These are phyloP conservation scores for Phialocephala sp. DNA, from an alignment of 2,329 filamentous ascomycete species.

Conservation along the genomic window DNA sequence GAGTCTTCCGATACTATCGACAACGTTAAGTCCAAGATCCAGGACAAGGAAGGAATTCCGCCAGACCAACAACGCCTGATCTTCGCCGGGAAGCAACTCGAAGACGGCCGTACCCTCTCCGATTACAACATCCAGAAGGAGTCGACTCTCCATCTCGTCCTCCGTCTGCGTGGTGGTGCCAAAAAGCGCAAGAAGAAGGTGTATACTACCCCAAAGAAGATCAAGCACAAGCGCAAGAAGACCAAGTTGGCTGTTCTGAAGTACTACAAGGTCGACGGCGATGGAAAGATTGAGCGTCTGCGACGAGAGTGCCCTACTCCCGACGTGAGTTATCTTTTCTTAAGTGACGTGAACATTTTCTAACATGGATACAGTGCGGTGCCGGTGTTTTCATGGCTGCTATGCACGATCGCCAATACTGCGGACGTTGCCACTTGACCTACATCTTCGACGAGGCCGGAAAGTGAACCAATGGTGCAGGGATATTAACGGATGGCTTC, in stretches of 20 bases:
- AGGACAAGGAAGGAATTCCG: slow-evolving; percentile 99
- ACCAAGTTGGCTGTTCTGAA: slow-evolving; percentile 99
- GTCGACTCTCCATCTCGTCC: slow-evolving; percentile 96
- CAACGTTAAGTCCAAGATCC: slow-evolving; percentile 99
- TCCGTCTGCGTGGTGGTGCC: slow-evolving; percentile 96
- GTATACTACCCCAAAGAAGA: slow-evolving; percentile 99
- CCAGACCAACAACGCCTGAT: slow-evolving; percentile 99
- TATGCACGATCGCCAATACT: slow-evolving; percentile 94
- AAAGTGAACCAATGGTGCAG: slow-evolving; percentile 34
- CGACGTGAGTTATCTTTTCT: slow-evolving; percentile 65
- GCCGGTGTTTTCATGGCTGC: slow-evolving; percentile 99
- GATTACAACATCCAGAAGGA: slow-evolving; percentile 99
- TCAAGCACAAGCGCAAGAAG: slow-evolving; percentile 99
- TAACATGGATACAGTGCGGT: slow-evolving; percentile 74
- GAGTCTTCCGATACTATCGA: slow-evolving; percentile 99
- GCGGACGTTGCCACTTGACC: slow-evolving; percentile 72
- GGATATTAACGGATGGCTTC: slow-evolving; percentile 25
- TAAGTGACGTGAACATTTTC: slow-evolving; percentile 25
- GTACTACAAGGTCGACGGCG: slow-evolving; percentile 99
- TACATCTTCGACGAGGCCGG: slow-evolving; percentile 71
- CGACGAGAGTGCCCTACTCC: slow-evolving; percentile 95
- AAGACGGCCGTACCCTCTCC: slow-evolving; percentile 97
- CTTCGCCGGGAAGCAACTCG: slow-evolving; percentile 99
- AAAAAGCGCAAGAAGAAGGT: slow-evolving; percentile 99
- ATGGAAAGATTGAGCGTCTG: slow-evolving; percentile 99